Conservation (phyloP, 306 rosid genomes). For the Hippophae tibetana region DNA sequence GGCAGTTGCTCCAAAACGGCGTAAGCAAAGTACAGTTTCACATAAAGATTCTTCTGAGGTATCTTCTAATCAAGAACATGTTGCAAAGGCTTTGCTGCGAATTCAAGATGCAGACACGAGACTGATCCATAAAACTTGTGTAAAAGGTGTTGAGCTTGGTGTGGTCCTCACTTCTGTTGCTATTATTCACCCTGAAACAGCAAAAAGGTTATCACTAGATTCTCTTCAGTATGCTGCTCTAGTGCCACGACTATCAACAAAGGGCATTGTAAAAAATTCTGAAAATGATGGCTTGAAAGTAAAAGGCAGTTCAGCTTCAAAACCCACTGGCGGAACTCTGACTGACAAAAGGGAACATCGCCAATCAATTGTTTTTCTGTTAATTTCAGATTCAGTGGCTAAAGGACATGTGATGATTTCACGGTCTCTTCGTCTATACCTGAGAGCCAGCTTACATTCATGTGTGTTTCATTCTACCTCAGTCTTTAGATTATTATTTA, state of each 20-base stretch:
- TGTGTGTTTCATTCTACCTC: slow-evolving; percentile 39
- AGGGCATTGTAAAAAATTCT: slow-evolving; percentile 34
- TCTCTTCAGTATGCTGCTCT: slow-evolving; percentile 61
- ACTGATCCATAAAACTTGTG: slow-evolving; percentile 33
- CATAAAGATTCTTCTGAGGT: slow-evolving; percentile 24
- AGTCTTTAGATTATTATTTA: background rate
- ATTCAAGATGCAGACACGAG: slow-evolving; percentile 53
- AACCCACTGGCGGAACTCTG: slow-evolving; percentile 30
- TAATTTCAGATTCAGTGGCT: slow-evolving; percentile 70
- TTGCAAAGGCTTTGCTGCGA: slow-evolving; percentile 59
- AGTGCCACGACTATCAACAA: slow-evolving; percentile 43
- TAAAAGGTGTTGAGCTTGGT: slow-evolving; percentile 48
- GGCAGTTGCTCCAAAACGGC: slow-evolving; percentile 84
- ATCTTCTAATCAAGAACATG: slow-evolving; percentile 26
- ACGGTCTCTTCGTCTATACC: slow-evolving; percentile 61
- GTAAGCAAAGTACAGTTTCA: slow-evolving; percentile 37
- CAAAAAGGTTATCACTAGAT: slow-evolving; percentile 44
- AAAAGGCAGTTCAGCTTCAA: slow-evolving; percentile 36
- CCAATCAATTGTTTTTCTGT: slow-evolving; percentile 51
- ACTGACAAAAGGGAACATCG: slow-evolving; percentile 36
- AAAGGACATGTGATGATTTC: slow-evolving; percentile 87
- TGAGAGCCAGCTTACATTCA: slow-evolving; percentile 72
- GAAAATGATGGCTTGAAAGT: slow-evolving; percentile 38
- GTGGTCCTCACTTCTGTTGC: slow-evolving; percentile 76
- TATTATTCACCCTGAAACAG: slow-evolving; percentile 78